Percentiles rank a stretch among this genome's conserved stretches.
Evolutionary conservation across 2,329 filamentous ascomycete genomes (phyloP).

Genomic region (Colletotrichum paranaense): DNA sequence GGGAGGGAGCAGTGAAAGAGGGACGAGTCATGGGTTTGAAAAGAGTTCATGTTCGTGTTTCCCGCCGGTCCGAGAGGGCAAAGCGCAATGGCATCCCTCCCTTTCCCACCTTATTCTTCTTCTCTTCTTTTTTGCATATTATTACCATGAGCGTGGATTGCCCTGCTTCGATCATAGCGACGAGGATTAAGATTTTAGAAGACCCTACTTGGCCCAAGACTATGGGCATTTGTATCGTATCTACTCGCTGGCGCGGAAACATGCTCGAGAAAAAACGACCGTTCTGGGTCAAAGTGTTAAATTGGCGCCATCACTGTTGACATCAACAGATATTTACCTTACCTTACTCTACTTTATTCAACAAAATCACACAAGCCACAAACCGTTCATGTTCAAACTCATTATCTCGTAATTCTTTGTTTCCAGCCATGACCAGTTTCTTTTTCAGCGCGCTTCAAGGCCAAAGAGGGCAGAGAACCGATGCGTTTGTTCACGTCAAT

Average conservation of each 20-base stretch:
- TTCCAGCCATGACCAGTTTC: not conserved
- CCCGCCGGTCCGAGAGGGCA: not conserved
- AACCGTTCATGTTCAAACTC: not conserved
- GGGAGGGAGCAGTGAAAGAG: not conserved
- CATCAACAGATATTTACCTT: not conserved
- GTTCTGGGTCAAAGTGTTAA: not conserved
- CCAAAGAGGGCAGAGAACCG: not conserved
- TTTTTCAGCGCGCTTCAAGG: not conserved
- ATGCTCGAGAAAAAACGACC: not conserved
- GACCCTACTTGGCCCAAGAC: not conserved
- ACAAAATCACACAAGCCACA: not conserved
- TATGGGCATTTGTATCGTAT: not conserved
- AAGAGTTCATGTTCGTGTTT: not conserved
- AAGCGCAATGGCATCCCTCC: not conserved
- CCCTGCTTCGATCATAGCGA: not conserved
- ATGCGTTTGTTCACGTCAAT: not conserved
- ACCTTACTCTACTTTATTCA: not conserved
- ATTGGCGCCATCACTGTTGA: not conserved
- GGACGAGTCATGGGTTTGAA: not conserved
- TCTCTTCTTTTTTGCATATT: not conserved
- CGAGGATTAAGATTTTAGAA: not conserved
- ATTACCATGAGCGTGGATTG: not conserved
- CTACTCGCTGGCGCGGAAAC: not conserved
- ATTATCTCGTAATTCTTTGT: not conserved
- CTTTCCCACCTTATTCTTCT: not conserved